phyloP scores from a whole-genome alignment of 2,329 filamentous ascomycete species.

The Keithomyces neogunnii region DNA sequence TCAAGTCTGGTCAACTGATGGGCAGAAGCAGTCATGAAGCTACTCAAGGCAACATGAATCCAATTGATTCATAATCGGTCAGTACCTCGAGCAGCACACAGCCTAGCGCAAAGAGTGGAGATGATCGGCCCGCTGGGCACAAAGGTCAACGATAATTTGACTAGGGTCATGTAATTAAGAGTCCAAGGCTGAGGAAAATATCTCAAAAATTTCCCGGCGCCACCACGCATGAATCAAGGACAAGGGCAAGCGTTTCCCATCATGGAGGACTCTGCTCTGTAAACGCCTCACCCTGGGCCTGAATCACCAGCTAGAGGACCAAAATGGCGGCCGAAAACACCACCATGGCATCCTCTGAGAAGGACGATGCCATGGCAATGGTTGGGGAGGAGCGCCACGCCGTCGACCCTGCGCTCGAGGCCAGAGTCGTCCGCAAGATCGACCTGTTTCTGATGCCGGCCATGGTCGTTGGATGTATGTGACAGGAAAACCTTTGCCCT shows the following conservation, averaged over 20 bases:
- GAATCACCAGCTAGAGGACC: not conserved
- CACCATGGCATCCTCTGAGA: conserved; percentile 8
- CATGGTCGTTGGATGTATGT: conserved; percentile 48
- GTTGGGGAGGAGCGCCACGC: conserved; percentile 47
- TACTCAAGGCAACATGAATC: no score
- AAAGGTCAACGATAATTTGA: no score
- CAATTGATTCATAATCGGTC: no score
- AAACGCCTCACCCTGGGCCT: not conserved
- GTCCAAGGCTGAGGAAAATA: no score
- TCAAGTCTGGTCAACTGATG: no score
- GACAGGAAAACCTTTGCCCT: not conserved
- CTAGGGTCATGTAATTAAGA: not conserved
- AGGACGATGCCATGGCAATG: conserved; percentile 36
- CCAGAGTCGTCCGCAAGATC: conserved; percentile 55
- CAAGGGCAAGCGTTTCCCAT: no score
- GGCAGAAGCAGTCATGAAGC: no score
- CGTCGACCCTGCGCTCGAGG: conserved; percentile 46
- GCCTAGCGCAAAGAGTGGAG: no score
- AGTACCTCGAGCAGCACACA: no score
- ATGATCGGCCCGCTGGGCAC: no score
- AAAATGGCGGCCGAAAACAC: not conserved
- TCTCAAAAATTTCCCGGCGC: no score
- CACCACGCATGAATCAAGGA: no score
- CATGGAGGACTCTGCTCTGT: not conserved
- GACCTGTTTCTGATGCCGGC: conserved; percentile 59